Evolutionary conservation across 2,329 filamentous ascomycete genomes (phyloP).

Genomic region (Alternaria dauci): DNA sequence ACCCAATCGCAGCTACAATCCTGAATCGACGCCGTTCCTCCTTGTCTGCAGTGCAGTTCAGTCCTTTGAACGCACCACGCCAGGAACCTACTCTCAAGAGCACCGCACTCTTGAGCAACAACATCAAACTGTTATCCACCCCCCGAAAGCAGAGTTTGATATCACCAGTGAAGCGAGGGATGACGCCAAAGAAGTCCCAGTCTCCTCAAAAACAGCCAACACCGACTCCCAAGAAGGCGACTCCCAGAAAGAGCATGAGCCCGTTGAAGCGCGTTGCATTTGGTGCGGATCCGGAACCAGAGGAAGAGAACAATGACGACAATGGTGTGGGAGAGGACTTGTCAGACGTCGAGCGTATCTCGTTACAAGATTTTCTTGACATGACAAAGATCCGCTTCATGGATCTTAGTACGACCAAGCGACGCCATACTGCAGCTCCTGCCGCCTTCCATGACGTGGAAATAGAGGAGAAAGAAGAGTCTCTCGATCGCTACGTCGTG

Average conservation of each 20-base stretch:
- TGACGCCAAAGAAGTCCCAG: conserved; percentile 48
- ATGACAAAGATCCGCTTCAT: conserved; percentile 98
- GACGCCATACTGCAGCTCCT: conserved; percentile 75
- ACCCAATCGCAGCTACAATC: conserved; percentile 47
- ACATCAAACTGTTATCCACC: conserved; percentile 58
- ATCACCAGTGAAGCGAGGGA: conserved; percentile 54
- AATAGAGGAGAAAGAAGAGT: conserved; percentile 58
- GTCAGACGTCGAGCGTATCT: conserved; percentile 69
- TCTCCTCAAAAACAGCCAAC: conserved; percentile 52
- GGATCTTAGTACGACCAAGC: conserved; percentile 96
- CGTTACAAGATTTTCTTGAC: conserved; percentile 90
- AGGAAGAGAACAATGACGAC: conserved; percentile 36
- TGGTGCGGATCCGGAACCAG: conserved; percentile 29
- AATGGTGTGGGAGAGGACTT: conserved; percentile 32
- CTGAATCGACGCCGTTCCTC: conserved; percentile 48
- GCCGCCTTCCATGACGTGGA: conserved; percentile 48
- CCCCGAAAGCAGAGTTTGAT: conserved; percentile 57
- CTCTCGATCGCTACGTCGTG: conserved; percentile 79
- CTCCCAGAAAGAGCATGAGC: conserved; percentile 41
- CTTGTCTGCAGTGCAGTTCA: conserved; percentile 46
- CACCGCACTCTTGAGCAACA: conserved; percentile 51
- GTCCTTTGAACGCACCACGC: conserved; percentile 39
- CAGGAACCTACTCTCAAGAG: conserved; percentile 45
- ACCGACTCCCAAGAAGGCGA: conserved; percentile 48
- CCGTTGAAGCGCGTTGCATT: conserved; percentile 48